Evolutionary conservation across 805 yeast species (phyloP), one percentile per base, ranked within the genome.

Genomic region (Saccharomycopsis olivae): DNA sequence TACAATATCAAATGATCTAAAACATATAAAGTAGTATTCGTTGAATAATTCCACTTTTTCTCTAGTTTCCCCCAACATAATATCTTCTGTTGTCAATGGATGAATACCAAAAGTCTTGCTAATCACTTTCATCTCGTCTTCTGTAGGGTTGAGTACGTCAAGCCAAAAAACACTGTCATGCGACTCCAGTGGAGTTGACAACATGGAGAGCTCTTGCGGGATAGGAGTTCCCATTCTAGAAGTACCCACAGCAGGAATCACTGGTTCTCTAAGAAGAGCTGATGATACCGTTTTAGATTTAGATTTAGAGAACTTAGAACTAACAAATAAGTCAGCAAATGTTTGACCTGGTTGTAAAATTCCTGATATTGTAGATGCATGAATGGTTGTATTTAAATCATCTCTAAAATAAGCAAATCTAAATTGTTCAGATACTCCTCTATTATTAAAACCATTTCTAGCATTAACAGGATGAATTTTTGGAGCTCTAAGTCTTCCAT

Each of bases 21-120:
- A 92, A 69, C 95, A 84, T 31, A 92, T 95, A 65, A 92, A 87
- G 60, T 92, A 89, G 61, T 89, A 89, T 49, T 75, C 73, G 51
- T 77, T 75, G 69, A 89, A 89, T 47, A 89, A 66, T 61, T 89
- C 98, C 23, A 89, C 96, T 61, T 89, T 89, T 64, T 89, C 98
- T 62, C 98, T 87, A 18, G 95, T 75, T 63, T 89, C 98, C 62
- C 88, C 95, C 75, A 86, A 83, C 42, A 95, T 68, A 49, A 89
- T 88, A 76, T 89, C 98, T 63, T 89, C 98, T 1, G 96, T 87
- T 0, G 98, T 89, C 66, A 89, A 76, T 23, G 98, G 98, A 66
- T 89, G 98, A 61, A 89, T 85, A 8, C 96, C 95, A 59, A 89
- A 89, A 0, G 96, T 92, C 53, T 88, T 88, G 8, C 96, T 80